Base-by-base conservation (phyloP, 129 eudicot species). In the Helichrysum umbraculigerum region DNA sequence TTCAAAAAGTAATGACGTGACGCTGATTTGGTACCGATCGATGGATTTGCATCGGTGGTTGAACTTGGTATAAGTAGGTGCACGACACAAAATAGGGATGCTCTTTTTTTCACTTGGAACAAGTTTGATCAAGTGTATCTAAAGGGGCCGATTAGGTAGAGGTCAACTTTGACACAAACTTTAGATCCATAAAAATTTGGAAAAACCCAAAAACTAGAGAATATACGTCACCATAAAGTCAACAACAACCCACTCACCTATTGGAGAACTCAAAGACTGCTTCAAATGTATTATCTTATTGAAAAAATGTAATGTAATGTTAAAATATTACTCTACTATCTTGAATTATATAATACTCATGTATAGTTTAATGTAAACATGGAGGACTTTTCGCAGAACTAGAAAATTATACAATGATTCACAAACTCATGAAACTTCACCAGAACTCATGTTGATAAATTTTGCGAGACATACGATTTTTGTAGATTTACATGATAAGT, bases 161-260 rank as follows among this genome's bases (percentile, higher is more conserved):
- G 41, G 41, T 63, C 68, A 63, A 63, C 19, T 63, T 3, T 29
- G 21, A 6, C 5, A 44, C n/a, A 20, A 69, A 69, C 19, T 47
- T 44, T 60, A 42, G 3, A 44, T 19, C 33, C 59, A 42, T 22
- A 4, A 8, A 22, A 25, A 21, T 69, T 69, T 42, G 10, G 68
- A 30, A 63, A 63, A 63, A 28, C 4, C 51, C 51, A 34, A 65
- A 32, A 17, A 12, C 25, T 65, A 0, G 22, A 15, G 33, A 33
- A 33, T 15, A 41, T 15, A 33, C 42, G 22, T 32, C 39, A 19
- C 3, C 7, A 3, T 21, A 62, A 29, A 63, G 68, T 63, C 37
- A 66, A 19, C 50, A 66, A 34, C 71, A 63, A 63, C 71, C 71
- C 51, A 66, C 35, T 66, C 71, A 66, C 19, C 71, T 22, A 33